A percentile compares a stretch with the other conserved stretches of the same genome.
phyloP scores from a whole-genome alignment of 139 green algal species.

The Micromonas commoda region DNA sequence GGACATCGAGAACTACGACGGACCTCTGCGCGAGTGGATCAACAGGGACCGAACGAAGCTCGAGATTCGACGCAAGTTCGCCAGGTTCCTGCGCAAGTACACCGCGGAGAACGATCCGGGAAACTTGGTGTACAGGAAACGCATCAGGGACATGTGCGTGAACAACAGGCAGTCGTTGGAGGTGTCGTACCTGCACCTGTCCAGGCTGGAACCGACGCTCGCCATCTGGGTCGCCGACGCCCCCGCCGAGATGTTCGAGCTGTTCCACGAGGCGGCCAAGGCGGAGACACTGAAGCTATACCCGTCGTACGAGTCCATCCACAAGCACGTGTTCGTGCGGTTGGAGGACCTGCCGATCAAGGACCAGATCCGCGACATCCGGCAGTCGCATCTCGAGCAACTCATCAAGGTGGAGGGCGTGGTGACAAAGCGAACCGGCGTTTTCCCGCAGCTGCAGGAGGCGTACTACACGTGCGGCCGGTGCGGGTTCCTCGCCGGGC shows the following conservation, averaged over 20 bases:
- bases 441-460: constrained; percentile 91
- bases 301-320: constrained; percentile 45
- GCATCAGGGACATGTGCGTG: constrained; percentile 60
- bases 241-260: constrained; percentile 65
- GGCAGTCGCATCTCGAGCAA: constrained; percentile 70
- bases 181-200: constrained; percentile 79
- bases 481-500: constrained; percentile 80
- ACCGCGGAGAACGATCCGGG: constrained; percentile 31
- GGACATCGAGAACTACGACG: constrained; percentile 32
- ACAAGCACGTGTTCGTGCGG: constrained; percentile 72
- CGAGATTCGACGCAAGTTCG: constrained; percentile 36
- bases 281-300: constrained; percentile 40
- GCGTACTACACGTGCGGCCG: constrained; percentile 76
- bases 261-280: constrained; percentile 59
- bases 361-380: constrained; percentile 88
- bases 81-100: constrained; percentile 32
- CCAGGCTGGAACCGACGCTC: constrained; percentile 46
- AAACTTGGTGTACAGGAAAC: constrained; percentile 49
- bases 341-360: constrained; percentile 73
- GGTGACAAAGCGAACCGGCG: constrained; percentile 86
- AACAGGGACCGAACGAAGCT: constrained; percentile 35
- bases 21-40: constrained; percentile 44
- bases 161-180: constrained; percentile 73
- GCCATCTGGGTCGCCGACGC: constrained; percentile 76
- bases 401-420: constrained; percentile 84